phyloP scores from a whole-genome alignment of 2,329 filamentous ascomycete species.

The Microdochium paspali region DNA sequence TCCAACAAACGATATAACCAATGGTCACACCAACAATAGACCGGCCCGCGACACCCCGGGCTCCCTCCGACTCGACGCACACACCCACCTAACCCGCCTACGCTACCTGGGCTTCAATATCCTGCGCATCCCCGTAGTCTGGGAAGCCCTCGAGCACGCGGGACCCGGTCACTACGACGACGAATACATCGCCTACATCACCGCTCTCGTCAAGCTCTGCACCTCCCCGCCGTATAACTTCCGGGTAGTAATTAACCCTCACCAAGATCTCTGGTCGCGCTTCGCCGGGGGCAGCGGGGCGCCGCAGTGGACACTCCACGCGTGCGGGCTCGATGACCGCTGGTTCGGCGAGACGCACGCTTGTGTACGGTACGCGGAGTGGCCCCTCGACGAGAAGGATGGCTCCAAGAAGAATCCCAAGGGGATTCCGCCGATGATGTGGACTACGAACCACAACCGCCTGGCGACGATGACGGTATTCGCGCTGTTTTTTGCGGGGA shows the following conservation, averaged over 20 bases:
- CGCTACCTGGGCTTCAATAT: constrained; percentile 12
- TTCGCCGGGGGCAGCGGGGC: constrained; percentile 12
- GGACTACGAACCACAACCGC: constrained; percentile 16
- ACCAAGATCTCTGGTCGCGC: constrained; percentile 15
- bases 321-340: constrained; percentile 12
- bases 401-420: constrained; percentile 9
- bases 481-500: constrained; percentile 11
- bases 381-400: constrained; percentile 9
- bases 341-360: constrained; percentile 12
- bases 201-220: constrained; percentile 7
- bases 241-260: constrained; percentile 13
- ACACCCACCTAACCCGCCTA: constrained; percentile 7
- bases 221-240: constrained; percentile 7
- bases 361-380: constrained; percentile 11
- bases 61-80: constrained; percentile 4
- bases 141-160: constrained; percentile 13
- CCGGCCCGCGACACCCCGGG: no score
- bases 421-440: constrained; percentile 13
- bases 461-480: constrained; percentile 11
- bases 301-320: constrained; percentile 13
- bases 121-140: constrained; percentile 10
- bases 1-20: background rate
- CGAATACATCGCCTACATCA: constrained; percentile 10
- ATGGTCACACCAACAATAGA: no score
- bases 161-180: constrained; percentile 14